Percentiles rank a stretch among this genome's conserved stretches.
These are phyloP conservation scores for Bacidia gigantensis DNA, from an alignment of 495 filamentous ascomycete genomes.

Conservation along the genomic window DNA sequence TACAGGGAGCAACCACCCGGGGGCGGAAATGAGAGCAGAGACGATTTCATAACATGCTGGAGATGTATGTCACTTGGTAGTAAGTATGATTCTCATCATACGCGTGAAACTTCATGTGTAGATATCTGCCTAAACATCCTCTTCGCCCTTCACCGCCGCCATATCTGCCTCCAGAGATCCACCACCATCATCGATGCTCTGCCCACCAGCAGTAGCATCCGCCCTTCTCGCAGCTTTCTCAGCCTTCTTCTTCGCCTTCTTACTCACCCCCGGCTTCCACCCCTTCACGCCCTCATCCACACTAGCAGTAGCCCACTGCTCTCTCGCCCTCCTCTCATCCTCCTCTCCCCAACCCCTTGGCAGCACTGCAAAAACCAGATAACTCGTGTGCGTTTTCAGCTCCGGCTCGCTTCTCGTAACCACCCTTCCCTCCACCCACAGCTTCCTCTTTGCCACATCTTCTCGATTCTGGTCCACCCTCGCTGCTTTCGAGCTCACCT, in stretches of 20 bases:
- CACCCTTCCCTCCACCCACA: conserved; percentile 54
- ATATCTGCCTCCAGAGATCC: no score
- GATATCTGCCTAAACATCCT: no score
- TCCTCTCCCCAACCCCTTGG: conserved; percentile 73
- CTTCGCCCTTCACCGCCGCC: no score
- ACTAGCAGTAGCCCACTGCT: conserved; percentile 42
- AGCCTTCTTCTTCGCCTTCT: conserved; percentile 39
- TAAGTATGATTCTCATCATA: background rate
- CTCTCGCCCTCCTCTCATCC: conserved; percentile 57
- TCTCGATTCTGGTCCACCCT: conserved; percentile 18
- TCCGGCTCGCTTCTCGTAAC: conserved; percentile 72
- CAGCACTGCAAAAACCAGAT: conserved; percentile 84
- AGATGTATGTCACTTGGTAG: no score
- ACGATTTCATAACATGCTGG: no score
- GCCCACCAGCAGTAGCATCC: no score
- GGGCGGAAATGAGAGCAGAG: no score
- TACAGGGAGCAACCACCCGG: no score
- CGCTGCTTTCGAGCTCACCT: conserved; percentile 16
- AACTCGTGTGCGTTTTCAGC: conserved; percentile 87
- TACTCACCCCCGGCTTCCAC: conserved; percentile 30
- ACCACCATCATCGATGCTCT: no score
- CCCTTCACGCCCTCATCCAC: conserved; percentile 20
- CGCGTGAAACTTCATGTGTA: no score
- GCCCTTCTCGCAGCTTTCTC: conserved; percentile 28
- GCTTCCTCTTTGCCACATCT: conserved; percentile 10